Percentiles rank a stretch among this genome's conserved stretches.
These are phyloP conservation scores for Mycena sanguinolenta DNA, from an alignment of 768 basidiomycete genomes.

Conservation along the genomic window DNA sequence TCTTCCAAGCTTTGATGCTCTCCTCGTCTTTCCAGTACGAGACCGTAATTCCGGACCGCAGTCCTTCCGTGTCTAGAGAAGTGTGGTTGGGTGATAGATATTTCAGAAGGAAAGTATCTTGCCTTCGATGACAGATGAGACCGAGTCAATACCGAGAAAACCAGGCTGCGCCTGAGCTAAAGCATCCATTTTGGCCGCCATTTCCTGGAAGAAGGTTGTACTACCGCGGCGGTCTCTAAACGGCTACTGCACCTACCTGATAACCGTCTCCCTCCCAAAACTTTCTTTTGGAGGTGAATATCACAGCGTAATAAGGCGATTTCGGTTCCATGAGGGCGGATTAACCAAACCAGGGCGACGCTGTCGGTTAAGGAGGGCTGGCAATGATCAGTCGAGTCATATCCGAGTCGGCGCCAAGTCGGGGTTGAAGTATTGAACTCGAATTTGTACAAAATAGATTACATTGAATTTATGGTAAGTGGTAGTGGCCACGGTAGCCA, in stretches of 20 bases:
- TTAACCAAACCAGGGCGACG: neutral
- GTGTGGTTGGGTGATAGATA: neutral
- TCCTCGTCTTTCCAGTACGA: slow-evolving; percentile 36
- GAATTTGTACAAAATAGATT: neutral
- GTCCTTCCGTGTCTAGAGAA: neutral
- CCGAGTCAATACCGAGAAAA: slow-evolving; percentile 25
- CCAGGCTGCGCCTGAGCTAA: slow-evolving; percentile 29
- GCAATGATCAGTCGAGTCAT: neutral
- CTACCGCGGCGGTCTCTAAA: too few relatives aligned
- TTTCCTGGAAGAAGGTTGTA: too few relatives aligned
- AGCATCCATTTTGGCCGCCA: slow-evolving; percentile 23
- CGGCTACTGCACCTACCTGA: too few relatives aligned
- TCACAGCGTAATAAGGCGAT: slow-evolving; percentile 28
- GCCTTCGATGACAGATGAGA: slow-evolving; percentile 21
- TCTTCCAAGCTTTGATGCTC: slow-evolving; percentile 33
- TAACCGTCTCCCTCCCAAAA: slow-evolving; percentile 29
- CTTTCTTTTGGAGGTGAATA: slow-evolving; percentile 28
- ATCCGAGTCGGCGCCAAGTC: too few relatives aligned
- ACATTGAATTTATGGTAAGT: neutral
- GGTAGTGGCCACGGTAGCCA: too few relatives aligned
- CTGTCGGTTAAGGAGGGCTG: too few relatives aligned
- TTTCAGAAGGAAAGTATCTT: neutral
- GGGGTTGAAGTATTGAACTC: neutral
- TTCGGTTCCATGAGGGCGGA: neutral
- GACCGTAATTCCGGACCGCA: slow-evolving; percentile 28